Base-by-base conservation (phyloP, 306 rosid species). In the Gillenia trifoliata region DNA sequence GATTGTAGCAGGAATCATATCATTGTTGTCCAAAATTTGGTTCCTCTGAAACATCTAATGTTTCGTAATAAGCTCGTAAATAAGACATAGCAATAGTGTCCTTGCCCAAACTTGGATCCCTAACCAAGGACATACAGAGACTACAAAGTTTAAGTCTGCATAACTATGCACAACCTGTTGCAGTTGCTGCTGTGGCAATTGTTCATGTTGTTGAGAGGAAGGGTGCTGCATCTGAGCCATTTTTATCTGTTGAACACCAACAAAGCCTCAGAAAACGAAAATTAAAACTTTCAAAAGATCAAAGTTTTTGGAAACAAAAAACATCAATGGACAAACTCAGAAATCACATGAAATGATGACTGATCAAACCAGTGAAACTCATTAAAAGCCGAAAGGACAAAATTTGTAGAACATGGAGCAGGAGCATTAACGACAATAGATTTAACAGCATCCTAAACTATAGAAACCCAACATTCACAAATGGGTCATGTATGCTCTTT, bases 191-290 rank as follows among this genome's bases (percentile, higher is more conserved):
- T 91, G 91, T 78, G 86, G 95, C 84, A 89, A 71, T 67, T 89
- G 88, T 63, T 93, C 97, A 69, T 89, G 94, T 59, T 89, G 98
- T 77, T 93, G 96, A 68, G 96, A 82, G 71, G 89, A 82, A 76
- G 93, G 74, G 65, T 90, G 98, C 61, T 87, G 98, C 77, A 89
- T 81, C 66, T 79, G 98, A 54, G 94, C 82, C 85, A 91, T 82
- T 85, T 88, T 93, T 63, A 93, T 86, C 96, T 93, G 87, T 87
- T 79, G 45, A 75, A 61, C 66, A 82, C 65, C 75, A 15, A 84
- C 63, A 79, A 60, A 77, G 41, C 72, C 55, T 64, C 43, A 72
- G 82, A 71, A 20, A 41, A 29, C 4, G 20, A 15, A 47, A 47
- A 47, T 25, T 7, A 2, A 40, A 66, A 29, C 66, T 73, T 60